phyloP scores from a whole-genome alignment of 106 monocot species.

The Allium sativum region DNA sequence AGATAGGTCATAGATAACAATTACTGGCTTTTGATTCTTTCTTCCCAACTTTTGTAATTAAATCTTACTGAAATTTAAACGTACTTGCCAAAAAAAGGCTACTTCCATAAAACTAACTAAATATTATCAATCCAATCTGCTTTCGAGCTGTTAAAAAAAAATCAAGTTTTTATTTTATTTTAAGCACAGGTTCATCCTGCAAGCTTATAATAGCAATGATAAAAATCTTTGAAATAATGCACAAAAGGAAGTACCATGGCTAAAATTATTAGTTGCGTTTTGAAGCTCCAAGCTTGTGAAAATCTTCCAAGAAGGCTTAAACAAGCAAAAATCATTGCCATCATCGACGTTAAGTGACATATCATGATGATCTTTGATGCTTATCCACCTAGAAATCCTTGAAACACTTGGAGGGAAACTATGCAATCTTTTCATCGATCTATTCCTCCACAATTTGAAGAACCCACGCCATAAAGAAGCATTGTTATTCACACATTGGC shows the following conservation, averaged over 20 bases:
- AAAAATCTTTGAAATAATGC: too few species aligned
- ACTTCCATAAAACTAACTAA: too few species aligned
- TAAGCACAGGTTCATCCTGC: too few species aligned
- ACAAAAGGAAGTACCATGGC: slow-evolving; percentile 21
- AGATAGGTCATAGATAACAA: too few species aligned
- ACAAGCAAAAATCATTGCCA: slow-evolving; percentile 13
- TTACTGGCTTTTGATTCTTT: too few species aligned
- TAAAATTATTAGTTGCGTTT: slow-evolving; percentile 59
- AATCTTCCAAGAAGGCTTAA: slow-evolving; percentile 41
- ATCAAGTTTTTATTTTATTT: too few species aligned
- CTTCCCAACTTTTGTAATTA: too few species aligned
- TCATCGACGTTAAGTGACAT: neutral
- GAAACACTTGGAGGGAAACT: slow-evolving; percentile 50
- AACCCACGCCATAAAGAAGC: slow-evolving; percentile 33
- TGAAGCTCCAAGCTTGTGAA: slow-evolving; percentile 48
- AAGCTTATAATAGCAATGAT: neutral
- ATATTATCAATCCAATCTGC: too few species aligned
- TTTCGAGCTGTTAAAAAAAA: too few species aligned
- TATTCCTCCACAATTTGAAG: slow-evolving; percentile 30
- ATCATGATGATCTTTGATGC: neutral
- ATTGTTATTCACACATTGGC: neutral
- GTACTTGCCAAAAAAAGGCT: too few species aligned
- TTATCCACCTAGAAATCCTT: slow-evolving; percentile 23
- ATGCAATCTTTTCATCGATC: slow-evolving; percentile 38
- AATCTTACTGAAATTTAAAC: too few species aligned